A percentile compares a stretch with the other conserved stretches of the same genome.
phyloP scores from a whole-genome alignment of 345 rosid species.

The Pugionium cornutum region DNA sequence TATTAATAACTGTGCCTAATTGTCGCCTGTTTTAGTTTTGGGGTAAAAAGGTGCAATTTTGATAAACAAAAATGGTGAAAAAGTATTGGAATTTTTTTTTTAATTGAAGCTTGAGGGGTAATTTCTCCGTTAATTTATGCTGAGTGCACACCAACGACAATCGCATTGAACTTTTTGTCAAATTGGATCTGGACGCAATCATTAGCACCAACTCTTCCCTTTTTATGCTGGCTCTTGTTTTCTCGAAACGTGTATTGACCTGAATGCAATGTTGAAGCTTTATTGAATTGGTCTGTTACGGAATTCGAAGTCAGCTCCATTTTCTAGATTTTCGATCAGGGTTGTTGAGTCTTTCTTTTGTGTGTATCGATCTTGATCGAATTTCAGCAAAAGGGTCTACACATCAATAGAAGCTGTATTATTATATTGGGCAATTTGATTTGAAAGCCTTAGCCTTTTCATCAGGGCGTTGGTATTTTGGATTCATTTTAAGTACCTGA shows the following conservation, averaged over 20 bases:
- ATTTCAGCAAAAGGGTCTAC: slow-evolving; percentile 24
- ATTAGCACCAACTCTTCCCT: slow-evolving; percentile 35
- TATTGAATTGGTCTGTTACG: slow-evolving; percentile 20
- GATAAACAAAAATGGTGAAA: slow-evolving; percentile 26
- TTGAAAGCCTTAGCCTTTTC: slow-evolving; percentile 1
- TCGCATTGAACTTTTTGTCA: slow-evolving; percentile 24
- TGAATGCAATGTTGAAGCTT: slow-evolving; percentile 15
- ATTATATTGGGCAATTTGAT: neutral
- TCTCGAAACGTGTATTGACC: slow-evolving; percentile 25
- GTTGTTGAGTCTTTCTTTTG: slow-evolving; percentile 19
- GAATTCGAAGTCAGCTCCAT: slow-evolving; percentile 33
- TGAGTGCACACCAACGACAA: slow-evolving; percentile 20
- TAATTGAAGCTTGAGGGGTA: slow-evolving; percentile 39
- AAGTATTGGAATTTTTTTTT: slow-evolving; percentile 3
- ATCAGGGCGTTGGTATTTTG: neutral
- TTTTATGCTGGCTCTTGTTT: slow-evolving; percentile 34
- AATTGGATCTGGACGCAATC: slow-evolving; percentile 36
- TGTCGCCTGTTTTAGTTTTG: slow-evolving; percentile 24
- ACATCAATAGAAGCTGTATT: neutral
- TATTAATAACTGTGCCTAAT: slow-evolving; percentile 38
- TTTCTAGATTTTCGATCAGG: slow-evolving; percentile 23
- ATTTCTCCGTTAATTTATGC: slow-evolving; percentile 23
- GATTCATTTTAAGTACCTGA: slow-evolving; percentile 19
- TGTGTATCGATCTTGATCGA: slow-evolving; percentile 36
- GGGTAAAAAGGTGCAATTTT: neutral